Evolutionary conservation across 2,329 filamentous ascomycete genomes (phyloP).

Genomic region (Alternaria incomplexa): DNA sequence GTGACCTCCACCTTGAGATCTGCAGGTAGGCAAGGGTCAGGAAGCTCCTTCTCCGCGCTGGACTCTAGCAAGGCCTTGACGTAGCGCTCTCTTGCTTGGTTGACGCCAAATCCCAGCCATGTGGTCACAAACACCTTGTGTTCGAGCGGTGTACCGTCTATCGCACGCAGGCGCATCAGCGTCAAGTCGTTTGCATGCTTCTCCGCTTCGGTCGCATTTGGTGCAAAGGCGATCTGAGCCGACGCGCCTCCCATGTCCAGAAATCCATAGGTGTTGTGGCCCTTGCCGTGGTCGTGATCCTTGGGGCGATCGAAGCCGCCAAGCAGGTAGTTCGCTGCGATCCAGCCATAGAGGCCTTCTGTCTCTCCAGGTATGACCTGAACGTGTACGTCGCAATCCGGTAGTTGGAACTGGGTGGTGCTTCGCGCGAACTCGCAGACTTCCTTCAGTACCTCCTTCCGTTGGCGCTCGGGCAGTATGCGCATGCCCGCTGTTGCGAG

Average conservation of each 20-base stretch:
- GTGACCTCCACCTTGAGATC: constrained; percentile 77
- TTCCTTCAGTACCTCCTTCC: constrained; percentile 72
- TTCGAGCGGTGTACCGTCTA: constrained; percentile 79
- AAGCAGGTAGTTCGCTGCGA: constrained; percentile 93
- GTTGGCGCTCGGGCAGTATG: constrained; percentile 75
- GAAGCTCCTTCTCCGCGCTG: constrained; percentile 71
- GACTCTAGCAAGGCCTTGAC: constrained; percentile 76
- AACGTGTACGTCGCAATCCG: constrained; percentile 88
- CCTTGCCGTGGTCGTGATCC: constrained; percentile 79
- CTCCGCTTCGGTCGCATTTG: constrained; percentile 86
- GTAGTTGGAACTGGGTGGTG: constrained; percentile 80
- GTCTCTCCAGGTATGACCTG: constrained; percentile 96
- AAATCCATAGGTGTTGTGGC: constrained; percentile 94
- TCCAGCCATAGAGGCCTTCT: constrained; percentile 95
- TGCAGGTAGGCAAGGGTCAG: constrained; percentile 87
- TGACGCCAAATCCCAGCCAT: constrained; percentile 97
- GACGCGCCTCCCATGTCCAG: constrained; percentile 98
- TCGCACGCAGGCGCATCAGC: constrained; percentile 79
- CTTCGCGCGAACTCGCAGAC: constrained; percentile 82
- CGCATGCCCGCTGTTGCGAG: constrained; percentile 97
- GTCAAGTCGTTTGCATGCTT: constrained; percentile 92
- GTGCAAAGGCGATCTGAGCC: constrained; percentile 96
- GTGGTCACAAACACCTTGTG: constrained; percentile 94
- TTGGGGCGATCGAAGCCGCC: constrained; percentile 84
- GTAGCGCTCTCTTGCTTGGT: constrained; percentile 86